Evolutionary conservation across 83 land plant species (phyloP), one percentile per base, ranked within the genome.

Genomic region (Thuja plicata): DNA sequence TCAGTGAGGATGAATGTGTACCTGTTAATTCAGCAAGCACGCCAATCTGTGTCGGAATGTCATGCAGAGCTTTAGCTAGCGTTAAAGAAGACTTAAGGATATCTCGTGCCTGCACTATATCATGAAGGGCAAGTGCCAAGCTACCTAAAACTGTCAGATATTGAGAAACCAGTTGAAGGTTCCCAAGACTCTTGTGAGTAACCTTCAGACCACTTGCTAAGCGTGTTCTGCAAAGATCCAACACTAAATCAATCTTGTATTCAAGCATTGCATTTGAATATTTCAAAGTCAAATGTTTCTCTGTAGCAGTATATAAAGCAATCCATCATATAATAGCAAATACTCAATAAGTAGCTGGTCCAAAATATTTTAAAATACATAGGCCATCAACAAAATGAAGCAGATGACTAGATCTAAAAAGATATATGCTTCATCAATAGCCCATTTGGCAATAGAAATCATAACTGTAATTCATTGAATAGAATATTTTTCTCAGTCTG

Each of bases 141-240:
- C 92, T 93, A 66, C 99, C 99, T 60, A 98, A 92, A 45, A 98
- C 94, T 13, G 97, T 97, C 91, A 98, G 87, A 89, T 97, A 98
- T 91, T 98, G 99, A 45, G 99, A 97, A 41, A 98, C 97, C 86
- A 98, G 95, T 88, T 98, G 99, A 90, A 96, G 94, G 73, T 98
- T 97, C 1, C 99, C 99, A 73, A 96, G 89, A 66, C 94, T 94
- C 90, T 92, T 94, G 90, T 98, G 98, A 8, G 99, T 95, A 12
- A 97, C 74, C 92, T 90, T 96, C 89, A 98, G 90, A 2, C 99
- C 99, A 86, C 89, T 89, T 83, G 99, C 99, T 46, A 98, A 85
- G 17, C 95, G 95, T 87, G 92, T 91, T 90, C 99, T 97, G 97
- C 88, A 88, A 34, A 62, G 38, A 66, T 66, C 46, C 55, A 2